Evolutionary conservation across 495 filamentous ascomycete species (phyloP).

Genomic region (Recurvomyces mirabilis): DNA sequence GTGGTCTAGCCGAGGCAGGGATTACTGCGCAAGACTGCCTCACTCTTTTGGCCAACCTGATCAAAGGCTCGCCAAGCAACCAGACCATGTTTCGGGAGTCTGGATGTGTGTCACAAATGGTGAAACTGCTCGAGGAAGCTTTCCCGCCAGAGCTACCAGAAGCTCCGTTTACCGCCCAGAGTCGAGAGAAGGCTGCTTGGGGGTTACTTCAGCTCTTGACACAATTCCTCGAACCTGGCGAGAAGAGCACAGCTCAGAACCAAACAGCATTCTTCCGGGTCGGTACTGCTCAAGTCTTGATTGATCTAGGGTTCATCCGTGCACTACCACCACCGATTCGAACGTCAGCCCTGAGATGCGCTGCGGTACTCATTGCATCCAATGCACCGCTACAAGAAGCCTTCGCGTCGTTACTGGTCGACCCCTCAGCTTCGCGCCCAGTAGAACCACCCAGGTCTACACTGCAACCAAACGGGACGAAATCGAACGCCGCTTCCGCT

Average conservation of each 20-base stretch:
- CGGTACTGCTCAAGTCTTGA: constrained; percentile 13
- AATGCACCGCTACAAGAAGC: constrained; percentile 16
- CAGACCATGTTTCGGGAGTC: constrained; percentile 91
- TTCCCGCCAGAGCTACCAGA: constrained; percentile 13
- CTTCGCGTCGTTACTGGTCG: constrained; percentile 8
- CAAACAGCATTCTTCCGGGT: constrained; percentile 56
- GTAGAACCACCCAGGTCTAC: too few relatives aligned
- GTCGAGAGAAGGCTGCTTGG: constrained; percentile 74
- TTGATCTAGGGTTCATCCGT: constrained; percentile 13
- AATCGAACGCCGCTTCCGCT: constrained; percentile 1
- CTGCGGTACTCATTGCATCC: constrained; percentile 9
- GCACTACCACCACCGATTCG: constrained; percentile 10
- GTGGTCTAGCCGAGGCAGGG: constrained; percentile 72
- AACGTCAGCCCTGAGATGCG: constrained; percentile 4
- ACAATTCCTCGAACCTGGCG: constrained; percentile 71
- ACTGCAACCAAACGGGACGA: constrained; percentile 7
- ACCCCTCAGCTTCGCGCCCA: neutral
- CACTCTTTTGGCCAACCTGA: constrained; percentile 80
- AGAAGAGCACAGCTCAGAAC: constrained; percentile 68
- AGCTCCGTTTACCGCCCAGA: constrained; percentile 10
- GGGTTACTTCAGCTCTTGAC: constrained; percentile 75
- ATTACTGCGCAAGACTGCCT: constrained; percentile 88
- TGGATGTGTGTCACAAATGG: constrained; percentile 65
- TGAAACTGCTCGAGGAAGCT: constrained; percentile 45
- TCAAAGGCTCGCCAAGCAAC: constrained; percentile 82